Evolutionary conservation across 148 eudicot species (phyloP), one percentile per base, ranked within the genome.

Genomic region (Suaeda aralocaspica): DNA sequence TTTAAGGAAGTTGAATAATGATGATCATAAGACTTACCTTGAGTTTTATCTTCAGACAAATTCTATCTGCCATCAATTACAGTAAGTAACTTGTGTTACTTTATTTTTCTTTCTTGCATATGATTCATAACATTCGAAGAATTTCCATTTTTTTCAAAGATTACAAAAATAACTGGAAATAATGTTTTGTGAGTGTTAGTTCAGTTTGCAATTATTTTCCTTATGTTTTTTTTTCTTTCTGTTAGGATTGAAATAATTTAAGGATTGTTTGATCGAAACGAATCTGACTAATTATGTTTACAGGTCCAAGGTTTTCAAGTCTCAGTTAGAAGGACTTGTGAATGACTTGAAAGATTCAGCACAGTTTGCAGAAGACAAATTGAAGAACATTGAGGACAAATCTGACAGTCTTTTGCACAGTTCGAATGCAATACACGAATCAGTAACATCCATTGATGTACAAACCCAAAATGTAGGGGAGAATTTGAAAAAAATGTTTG

Each of bases 21-120:
- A 87, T 78, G 87, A 83, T 6, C 84, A 73, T 30, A 86, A 74
- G 56, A 69, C 83, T 22, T 89, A 73, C 80, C 88, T 89, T 12
- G 92, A 81, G 61, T 92, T 85, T 34, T 86, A 78, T 73, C 85
- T 92, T 6, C 82, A 86, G 59, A 82, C 91, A 19, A 86, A 87
- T 19, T 66, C 87, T 39, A 82, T 92, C 22, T 92, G 97, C 64
- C 87, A 92, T 77, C 96, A 89, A 26, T 78, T 92, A 74, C 97
- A 92, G 97, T 92, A 33, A 55, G 34, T 26, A 56, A 11, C 22
- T 51, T 21, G 19, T 51, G 22, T 21, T 0, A 18, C n/a, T n/a
- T n/a, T n/a, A n/a, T n/a, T 51, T 8, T 36, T 36, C 41, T 36
- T 36, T 4, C 4, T 36, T 36, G 41, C 8, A 8, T 36, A 36